These are phyloP conservation scores for Aspergillus sp. DNA, from an alignment of 2,329 filamentous ascomycete genomes.

Conservation along the genomic window DNA sequence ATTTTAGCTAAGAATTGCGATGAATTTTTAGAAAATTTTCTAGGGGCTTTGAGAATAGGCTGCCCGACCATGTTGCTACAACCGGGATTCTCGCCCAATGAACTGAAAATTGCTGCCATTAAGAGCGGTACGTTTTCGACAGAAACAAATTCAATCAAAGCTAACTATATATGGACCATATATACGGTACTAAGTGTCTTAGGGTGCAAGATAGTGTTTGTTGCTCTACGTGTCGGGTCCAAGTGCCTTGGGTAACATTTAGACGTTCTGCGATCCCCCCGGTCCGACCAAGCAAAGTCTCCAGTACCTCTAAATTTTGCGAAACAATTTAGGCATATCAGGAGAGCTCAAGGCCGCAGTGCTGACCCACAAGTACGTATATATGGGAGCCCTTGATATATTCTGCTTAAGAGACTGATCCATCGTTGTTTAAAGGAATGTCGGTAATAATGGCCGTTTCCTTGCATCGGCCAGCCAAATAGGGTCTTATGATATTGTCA, in stretches of 20 bases:
- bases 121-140: no score
- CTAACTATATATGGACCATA: no score
- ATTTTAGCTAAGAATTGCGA: constrained; percentile 61
- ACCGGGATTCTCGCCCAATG: constrained; percentile 24
- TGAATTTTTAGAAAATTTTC: constrained; percentile 56
- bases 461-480: constrained; percentile 69
- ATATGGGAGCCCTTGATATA: no score
- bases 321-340: constrained; percentile 49
- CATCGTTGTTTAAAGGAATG: constrained; percentile 16
- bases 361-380: constrained; percentile 58
- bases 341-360: constrained; percentile 65
- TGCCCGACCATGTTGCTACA: constrained; percentile 28
- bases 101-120: constrained; percentile 13
- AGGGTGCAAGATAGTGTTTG: constrained; percentile 23
- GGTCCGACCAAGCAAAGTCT: no score
- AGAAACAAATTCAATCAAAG: no score
- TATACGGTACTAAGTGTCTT: no score
- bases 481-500: constrained; percentile 60
- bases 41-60: constrained; percentile 29
- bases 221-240: constrained; percentile 14
- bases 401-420: no score
- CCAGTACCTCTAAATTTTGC: no score
- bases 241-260: constrained; percentile 16
- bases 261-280: constrained; percentile 1
- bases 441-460: constrained; percentile 71